Base-by-base conservation (phyloP, 371 early-diverging fungal species). In the Apophysomyces elegans region DNA sequence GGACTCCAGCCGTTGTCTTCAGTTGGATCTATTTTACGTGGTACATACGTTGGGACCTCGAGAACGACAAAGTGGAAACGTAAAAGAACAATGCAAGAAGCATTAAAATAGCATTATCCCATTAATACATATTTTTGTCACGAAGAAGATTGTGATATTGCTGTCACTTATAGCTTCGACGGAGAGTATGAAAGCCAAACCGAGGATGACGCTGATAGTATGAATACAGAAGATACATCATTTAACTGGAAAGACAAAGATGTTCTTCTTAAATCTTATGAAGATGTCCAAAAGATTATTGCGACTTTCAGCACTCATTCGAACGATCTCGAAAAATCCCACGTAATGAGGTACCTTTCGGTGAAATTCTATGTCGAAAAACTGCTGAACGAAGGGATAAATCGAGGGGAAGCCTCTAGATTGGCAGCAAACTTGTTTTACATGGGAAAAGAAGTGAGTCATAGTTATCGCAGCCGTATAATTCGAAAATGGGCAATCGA, bases 401-500 rank as follows among this genome's bases (percentile, higher is more conserved):
- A 8, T 16, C 47, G 47, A 1, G 47, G 47, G n/a, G 6, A 11
- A 46, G 47, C 1, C 6, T 46, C 47, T 1, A n/a, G 3, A 46
- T 46, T 16, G 5, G 47, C 47, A 46, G 47, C 47, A n/a, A 5
- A 46, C n/a, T 3, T 46, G 0, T 46, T 46, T 46, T 46, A 46
- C 47, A n/a, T 46, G 7, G 47, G 2, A 46, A 46, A 46, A n/a
- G 47, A 46, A 5, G 47, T n/a, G n/a, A n/a, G n/a, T 41, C 47
- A 46, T 46, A 16, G 1, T 16, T 46, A 46, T n/a, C 4, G 5
- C 47, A 46, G 47, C n/a, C 47, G 47, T 46, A 45, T 35, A n/a
- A 63, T 63, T 18, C 26, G 37, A 41, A 13, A 21, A n/a, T 63
- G 57, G 54, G 37, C 14, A 7, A 37, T 1, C 21, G 38, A 63